Evolutionary conservation across 805 yeast species (phyloP), one percentile per base, ranked within the genome.

Genomic region (Candida boidinii): DNA sequence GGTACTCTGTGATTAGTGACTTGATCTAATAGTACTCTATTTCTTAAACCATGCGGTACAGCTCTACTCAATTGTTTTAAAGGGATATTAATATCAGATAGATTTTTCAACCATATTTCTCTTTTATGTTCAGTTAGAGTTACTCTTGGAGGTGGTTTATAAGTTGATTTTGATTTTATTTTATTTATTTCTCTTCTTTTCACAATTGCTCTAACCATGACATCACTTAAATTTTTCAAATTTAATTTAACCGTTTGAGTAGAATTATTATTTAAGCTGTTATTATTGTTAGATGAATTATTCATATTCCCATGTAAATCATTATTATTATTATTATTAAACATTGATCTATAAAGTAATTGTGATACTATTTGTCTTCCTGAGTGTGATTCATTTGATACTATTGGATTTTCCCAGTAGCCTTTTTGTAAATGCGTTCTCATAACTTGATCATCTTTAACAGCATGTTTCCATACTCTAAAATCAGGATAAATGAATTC

Each of bases 41-140:
- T 82, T 42, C 88, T 65, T 16, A 88, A 72, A 0, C 96, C 96
- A 52, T 90, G 96, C 0, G 98, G 97, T 7, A 90, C 71, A 14
- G 87, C 83, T 34, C 83, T 66, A 3, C 92, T 70, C 4, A 88
- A 68, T 38, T 71, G 73, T 27, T 70, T 64, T 30, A 90, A 60
- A 1, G 95, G 82, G 0, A 79, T 66, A 14, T 62, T 56, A 0
- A 80, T 70, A 33, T 81, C 68, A 3, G 92, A 84, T 32, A 90
- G 64, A 47, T 86, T 94, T 33, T 69, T 70, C 29, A 90, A 61
- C 98, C 98, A 90, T 2, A 76, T 63, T 39, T 85, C 95, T 37
- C 79, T 70, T 51, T 84, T 83, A 48, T 78, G 80, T 38, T 88
- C 95, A 0, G 96, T 88, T 20, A 90, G 56, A 0, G 96, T 90